phyloP scores from a whole-genome alignment of 805 yeast species.

The Yamadazyma philogaea region DNA sequence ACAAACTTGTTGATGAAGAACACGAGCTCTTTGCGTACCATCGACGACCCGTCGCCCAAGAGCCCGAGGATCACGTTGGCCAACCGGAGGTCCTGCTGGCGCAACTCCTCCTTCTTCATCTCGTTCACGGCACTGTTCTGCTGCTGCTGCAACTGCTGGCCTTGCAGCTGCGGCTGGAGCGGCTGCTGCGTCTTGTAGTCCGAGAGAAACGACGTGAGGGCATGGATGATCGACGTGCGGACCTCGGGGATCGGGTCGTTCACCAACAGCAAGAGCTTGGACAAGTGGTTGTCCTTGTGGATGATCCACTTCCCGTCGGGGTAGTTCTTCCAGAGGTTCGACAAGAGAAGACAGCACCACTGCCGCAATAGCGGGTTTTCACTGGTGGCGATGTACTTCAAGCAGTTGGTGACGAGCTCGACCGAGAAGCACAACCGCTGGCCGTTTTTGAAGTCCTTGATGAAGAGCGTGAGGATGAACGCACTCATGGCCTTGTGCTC shows the following conservation, averaged over 20 bases:
- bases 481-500: slow-evolving; percentile 97
- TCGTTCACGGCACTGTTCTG: slow-evolving; percentile 21
- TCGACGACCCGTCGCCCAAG: slow-evolving; percentile 82
- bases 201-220: slow-evolving; percentile 67
- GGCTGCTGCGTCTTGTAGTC: slow-evolving; percentile 24
- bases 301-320: slow-evolving; percentile 74
- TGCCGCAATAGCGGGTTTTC: slow-evolving; percentile 87
- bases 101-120: slow-evolving; percentile 45
- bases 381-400: slow-evolving; percentile 61
- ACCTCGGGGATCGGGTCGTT: slow-evolving; percentile 95
- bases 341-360: slow-evolving; percentile 81
- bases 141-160: slow-evolving; percentile 17
- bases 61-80: slow-evolving; percentile 65
- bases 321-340: slow-evolving; percentile 71
- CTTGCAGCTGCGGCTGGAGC: slow-evolving; percentile 13
- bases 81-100: slow-evolving; percentile 65
- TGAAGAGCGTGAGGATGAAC: slow-evolving; percentile 80
- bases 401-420: slow-evolving; percentile 66
- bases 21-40: slow-evolving; percentile 82
- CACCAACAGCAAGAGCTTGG: slow-evolving; percentile 53
- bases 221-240: slow-evolving; percentile 74
- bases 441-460: slow-evolving; percentile 74
- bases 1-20: slow-evolving; percentile 76
- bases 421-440: slow-evolving; percentile 75
- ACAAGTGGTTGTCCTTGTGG: slow-evolving; percentile 60